phyloP scores from a whole-genome alignment of 768 basidiomycete genomes.

The Cystofilobasidium capitatum region DNA sequence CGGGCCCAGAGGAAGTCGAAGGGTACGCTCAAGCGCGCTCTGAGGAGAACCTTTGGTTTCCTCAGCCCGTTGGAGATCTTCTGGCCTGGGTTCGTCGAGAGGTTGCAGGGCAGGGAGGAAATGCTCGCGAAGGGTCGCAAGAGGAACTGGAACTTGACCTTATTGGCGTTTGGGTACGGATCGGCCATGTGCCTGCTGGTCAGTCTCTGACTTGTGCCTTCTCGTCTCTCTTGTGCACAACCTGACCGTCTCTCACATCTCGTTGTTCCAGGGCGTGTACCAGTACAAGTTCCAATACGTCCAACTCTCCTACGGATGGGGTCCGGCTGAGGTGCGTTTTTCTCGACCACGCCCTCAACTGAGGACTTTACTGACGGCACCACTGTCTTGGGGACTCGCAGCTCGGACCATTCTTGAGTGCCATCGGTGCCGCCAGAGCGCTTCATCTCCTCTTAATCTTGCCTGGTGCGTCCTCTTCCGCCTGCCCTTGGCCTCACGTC shows the following conservation, averaged over 20 bases:
- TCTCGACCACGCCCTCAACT: no score
- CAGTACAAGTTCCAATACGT: constrained; percentile 59
- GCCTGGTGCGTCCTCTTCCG: constrained; percentile 47
- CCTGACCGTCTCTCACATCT: neutral
- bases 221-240: neutral
- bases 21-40: constrained; percentile 34
- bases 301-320: constrained; percentile 55
- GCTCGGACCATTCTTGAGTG: constrained; percentile 37
- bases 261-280: constrained; percentile 47
- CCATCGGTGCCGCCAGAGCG: constrained; percentile 50
- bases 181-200: constrained; percentile 48
- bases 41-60: constrained; percentile 44
- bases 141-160: constrained; percentile 58
- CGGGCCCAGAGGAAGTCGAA: constrained; percentile 28
- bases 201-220: constrained; percentile 33
- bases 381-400: no score
- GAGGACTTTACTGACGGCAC: no score
- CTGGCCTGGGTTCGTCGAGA: constrained; percentile 40
- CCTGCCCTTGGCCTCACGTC: neutral
- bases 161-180: constrained; percentile 51
- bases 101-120: constrained; percentile 26
- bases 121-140: constrained; percentile 34
- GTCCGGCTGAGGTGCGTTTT: constrained; percentile 49
- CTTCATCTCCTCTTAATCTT: constrained; percentile 50
- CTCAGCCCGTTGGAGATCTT: constrained; percentile 57